A percentile compares a stretch with the other conserved stretches of the same genome.
Conservation (phyloP, 176 grass and related monocot genomes). For the Juncus effusus region DNA sequence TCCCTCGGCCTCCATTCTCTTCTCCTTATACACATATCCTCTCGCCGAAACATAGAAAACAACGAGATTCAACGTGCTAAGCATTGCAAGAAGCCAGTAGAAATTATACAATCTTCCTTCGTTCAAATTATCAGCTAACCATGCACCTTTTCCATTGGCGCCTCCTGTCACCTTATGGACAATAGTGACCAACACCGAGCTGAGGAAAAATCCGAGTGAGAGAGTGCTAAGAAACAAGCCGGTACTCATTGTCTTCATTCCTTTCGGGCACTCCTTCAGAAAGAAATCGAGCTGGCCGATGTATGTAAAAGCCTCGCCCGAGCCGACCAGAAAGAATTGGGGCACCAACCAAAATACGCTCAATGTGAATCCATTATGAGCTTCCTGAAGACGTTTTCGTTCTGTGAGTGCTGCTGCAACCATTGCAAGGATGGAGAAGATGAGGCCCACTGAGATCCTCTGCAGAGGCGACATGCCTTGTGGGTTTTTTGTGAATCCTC, state of each 20-base stretch:
- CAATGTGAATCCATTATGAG: slow-evolving; percentile 17
- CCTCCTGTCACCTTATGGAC: slow-evolving; percentile 56
- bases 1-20: slow-evolving; percentile 44
- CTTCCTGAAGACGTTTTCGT: slow-evolving; percentile 25
- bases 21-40: slow-evolving; percentile 85
- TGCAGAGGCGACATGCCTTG: slow-evolving; percentile 77
- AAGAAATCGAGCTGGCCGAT: slow-evolving; percentile 96
- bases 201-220: slow-evolving; percentile 83
- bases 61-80: slow-evolving; percentile 46
- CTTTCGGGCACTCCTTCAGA: slow-evolving; percentile 84
- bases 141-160: slow-evolving; percentile 31
- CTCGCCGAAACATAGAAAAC: slow-evolving; percentile 48
- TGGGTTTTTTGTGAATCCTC: slow-evolving; percentile 53
- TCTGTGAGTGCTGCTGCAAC: slow-evolving; percentile 44
- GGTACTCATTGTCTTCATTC: slow-evolving; percentile 99
- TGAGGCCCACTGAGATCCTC: slow-evolving; percentile 66
- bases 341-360: slow-evolving; percentile 84
- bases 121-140: slow-evolving; percentile 75
- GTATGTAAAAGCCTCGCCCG: slow-evolving; percentile 95
- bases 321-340: slow-evolving; percentile 85
- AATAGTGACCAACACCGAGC: slow-evolving; percentile 67
- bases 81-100: slow-evolving; percentile 72
- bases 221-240: slow-evolving; percentile 91
- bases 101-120: slow-evolving; percentile 80
- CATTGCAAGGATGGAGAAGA: slow-evolving; percentile 74